Evolutionary conservation across 1,139 yeast genomes (phyloP).

Genomic region (Arxiozyma slooffiae): DNA sequence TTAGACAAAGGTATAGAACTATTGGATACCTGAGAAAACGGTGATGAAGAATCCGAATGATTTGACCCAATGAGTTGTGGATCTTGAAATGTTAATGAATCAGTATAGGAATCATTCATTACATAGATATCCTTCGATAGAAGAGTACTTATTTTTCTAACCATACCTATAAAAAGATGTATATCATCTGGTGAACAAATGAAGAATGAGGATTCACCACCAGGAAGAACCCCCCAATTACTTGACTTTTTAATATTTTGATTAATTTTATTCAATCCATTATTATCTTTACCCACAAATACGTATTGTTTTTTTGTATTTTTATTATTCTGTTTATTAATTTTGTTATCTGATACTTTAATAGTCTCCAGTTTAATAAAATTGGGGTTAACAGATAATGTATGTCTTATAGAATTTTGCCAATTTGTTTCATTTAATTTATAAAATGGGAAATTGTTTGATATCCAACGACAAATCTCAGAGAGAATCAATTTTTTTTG

Average conservation of each 20-base stretch:
- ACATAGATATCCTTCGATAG: neutral
- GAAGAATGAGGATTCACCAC: neutral
- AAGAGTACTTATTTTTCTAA: neutral
- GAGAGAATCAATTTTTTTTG: slow-evolving; percentile 71
- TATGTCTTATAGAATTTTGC: slow-evolving; percentile 86
- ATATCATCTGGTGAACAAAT: neutral
- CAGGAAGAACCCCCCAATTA: neutral
- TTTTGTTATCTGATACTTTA: slow-evolving; percentile 38
- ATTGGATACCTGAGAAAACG: neutral
- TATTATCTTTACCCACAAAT: neutral
- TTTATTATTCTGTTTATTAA: neutral
- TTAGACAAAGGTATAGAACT: neutral
- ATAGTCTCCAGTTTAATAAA: slow-evolving; percentile 60
- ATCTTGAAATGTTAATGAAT: neutral
- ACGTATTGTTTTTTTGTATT: neutral
- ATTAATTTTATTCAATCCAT: neutral
- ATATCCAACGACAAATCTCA: slow-evolving; percentile 88
- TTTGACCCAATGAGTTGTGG: neutral
- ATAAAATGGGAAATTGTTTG: slow-evolving; percentile 74
- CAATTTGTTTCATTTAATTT: slow-evolving; percentile 74
- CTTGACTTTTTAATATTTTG: neutral
- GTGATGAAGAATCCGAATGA: neutral
- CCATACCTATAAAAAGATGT: neutral
- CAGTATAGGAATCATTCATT: neutral
- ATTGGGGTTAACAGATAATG: slow-evolving; percentile 72